Evolutionary conservation across 345 rosid species (phyloP).

Genomic region (Lumnitzera littorea): DNA sequence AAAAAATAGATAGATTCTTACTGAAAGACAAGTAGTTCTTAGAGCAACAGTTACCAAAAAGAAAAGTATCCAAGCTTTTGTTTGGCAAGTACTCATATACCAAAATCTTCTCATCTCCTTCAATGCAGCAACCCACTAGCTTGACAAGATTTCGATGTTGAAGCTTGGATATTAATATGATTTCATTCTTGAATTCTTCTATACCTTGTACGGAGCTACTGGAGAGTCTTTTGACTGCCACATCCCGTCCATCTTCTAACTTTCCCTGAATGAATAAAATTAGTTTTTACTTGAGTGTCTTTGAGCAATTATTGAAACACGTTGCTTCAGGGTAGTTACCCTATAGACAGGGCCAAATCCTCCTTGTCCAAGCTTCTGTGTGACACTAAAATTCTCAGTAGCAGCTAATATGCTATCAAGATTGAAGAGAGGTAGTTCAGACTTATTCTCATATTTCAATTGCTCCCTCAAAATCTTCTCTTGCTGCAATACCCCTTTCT

Average conservation of each 20-base stretch:
- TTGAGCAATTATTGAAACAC: background rate
- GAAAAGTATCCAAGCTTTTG: conserved; percentile 22
- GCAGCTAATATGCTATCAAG: conserved; percentile 1
- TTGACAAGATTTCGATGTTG: conserved; percentile 65
- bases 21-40: background rate
- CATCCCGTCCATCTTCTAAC: conserved; percentile 27
- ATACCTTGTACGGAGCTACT: conserved; percentile 53
- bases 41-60: conserved; percentile 14
- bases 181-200: conserved; percentile 50
- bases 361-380: conserved; percentile 12
- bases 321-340: background rate
- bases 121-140: conserved; percentile 49
- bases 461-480: background rate
- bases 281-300: background rate
- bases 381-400: background rate
- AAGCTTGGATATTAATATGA: conserved; percentile 44
- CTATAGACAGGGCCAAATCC: conserved; percentile 8
- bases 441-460: background rate
- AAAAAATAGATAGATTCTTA: background rate
- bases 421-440: background rate
- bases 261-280: conserved; percentile 29
- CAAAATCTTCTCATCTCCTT: conserved; percentile 47
- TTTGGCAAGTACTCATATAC: conserved; percentile 45
- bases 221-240: conserved; percentile 59
- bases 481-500: background rate